Base-by-base conservation (phyloP, 1,139 yeast species). In the Kluyveromyces sp. region DNA sequence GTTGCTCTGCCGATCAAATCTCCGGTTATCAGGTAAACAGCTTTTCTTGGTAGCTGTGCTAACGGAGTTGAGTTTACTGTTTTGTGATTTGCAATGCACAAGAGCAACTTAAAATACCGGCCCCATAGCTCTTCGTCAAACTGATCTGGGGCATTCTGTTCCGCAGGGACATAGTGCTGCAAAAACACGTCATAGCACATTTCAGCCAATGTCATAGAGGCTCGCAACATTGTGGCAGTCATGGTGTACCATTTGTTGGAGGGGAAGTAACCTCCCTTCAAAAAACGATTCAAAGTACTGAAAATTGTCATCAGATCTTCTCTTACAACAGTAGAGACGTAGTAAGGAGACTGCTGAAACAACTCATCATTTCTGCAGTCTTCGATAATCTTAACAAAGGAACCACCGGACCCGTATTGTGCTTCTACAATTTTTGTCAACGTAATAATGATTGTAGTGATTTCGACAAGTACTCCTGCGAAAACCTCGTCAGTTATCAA, bases 381-480 rank as follows among this genome's bases (percentile, higher is more conserved):
- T 7, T 63, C 56, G 16, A 73, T 53, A 17, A 75, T 61, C 15
- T 63, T 52, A 13, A 63, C 58, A 45, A 70, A 68, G 2, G 71
- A 69, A 16, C 80, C 77, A 15, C 72, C 70, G 19, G 68, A 61
- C 1, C 80, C 77, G 20, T 75, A 71, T 12, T 75, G 65, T 7
- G 51, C 56, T 49, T 68, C 71, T 22, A 78, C 78, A 46, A 78
- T 70, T 51, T 69, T 71, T n/a, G 81, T 71, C 42, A 81, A 65
- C 54, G 71, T 77, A 33, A 78, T 67, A 47, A 82, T 78, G 17
- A 81, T 66, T 6, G 81, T 71, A 16, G 83, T 71, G 43, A 85
- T 59, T 59, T 87, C 96, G 42, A 83, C 69, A 47, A 87, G 66
- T 2, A 84, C 69, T 60, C 87, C 96, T 35, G 82, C 87, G 50